Conservation (phyloP, 2,329 filamentous ascomycete genomes). For the Hymenotorrendiella dingleyae region DNA sequence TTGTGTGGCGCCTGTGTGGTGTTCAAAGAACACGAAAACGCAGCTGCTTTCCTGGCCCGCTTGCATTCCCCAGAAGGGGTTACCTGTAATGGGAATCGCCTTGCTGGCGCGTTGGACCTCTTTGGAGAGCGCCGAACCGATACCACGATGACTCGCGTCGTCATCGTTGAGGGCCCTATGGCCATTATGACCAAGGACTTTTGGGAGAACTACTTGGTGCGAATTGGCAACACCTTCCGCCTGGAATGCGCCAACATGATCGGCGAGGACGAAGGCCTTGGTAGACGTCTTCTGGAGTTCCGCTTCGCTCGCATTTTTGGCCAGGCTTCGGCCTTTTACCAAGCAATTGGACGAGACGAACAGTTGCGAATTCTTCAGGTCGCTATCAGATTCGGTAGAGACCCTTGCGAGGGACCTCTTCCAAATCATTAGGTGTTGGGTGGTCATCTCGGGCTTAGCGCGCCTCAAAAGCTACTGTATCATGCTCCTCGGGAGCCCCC, state of each 20-base stretch:
- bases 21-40: slow-evolving; percentile 14
- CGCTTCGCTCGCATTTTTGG: slow-evolving; percentile 16
- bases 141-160: slow-evolving; percentile 5
- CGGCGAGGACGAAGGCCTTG: neutral
- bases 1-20: slow-evolving; percentile 17
- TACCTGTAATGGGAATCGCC: neutral
- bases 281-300: slow-evolving; percentile 10
- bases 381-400: neutral
- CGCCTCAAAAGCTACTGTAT: too few species aligned
- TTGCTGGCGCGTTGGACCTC: slow-evolving; percentile 11
- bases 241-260: slow-evolving; percentile 5
- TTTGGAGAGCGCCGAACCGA: slow-evolving; percentile 8
- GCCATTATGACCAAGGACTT: slow-evolving; percentile 8
- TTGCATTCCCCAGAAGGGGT: neutral
- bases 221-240: slow-evolving; percentile 3
- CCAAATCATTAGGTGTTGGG: too few species aligned
- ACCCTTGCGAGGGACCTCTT: slow-evolving; percentile 4
- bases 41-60: neutral
- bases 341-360: slow-evolving; percentile 1
- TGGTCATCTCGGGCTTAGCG: too few species aligned
- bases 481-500: too few species aligned
- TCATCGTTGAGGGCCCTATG: slow-evolving; percentile 11
- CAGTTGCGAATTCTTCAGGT: neutral
- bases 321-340: slow-evolving; percentile 13
- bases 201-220: slow-evolving; percentile 15